Conservation (phyloP, 768 basidiomycete genomes). For the Dioszegia hungarica region DNA sequence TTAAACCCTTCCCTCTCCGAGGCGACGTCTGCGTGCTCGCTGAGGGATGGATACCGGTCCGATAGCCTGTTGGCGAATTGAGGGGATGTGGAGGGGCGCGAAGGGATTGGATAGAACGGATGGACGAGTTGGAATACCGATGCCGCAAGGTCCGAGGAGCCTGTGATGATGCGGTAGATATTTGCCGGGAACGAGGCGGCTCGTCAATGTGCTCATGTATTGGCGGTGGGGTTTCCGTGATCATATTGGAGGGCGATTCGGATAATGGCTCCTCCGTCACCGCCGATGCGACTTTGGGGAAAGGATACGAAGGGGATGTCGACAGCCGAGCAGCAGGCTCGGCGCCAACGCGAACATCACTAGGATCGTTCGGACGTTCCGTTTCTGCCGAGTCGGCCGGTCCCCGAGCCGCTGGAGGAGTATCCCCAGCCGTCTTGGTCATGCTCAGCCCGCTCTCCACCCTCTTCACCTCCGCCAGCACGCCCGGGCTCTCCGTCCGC, state of each 20-base stretch:
- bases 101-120: slow-evolving; percentile 41
- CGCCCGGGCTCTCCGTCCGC: not conserved
- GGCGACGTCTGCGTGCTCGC: slow-evolving; percentile 28
- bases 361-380: not conserved
- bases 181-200: slow-evolving; percentile 17
- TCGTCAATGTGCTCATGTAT: not conserved
- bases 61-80: slow-evolving; percentile 36
- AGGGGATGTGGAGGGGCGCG: slow-evolving; percentile 43
- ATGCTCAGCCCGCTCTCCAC: slow-evolving; percentile 8
- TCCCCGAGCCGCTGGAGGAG: not conserved
- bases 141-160: slow-evolving; percentile 18
- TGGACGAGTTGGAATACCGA: slow-evolving; percentile 35
- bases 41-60: slow-evolving; percentile 15
- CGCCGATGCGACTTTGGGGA: slow-evolving; percentile 16
- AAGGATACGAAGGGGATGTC: slow-evolving; percentile 30
- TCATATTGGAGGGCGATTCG: slow-evolving; percentile 3
- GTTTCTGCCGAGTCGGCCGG: not conserved
- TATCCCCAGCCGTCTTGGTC: slow-evolving; percentile 6
- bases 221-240: not conserved
- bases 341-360: not conserved
- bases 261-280: not conserved
- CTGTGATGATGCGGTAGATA: slow-evolving; percentile 10
- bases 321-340: not conserved
- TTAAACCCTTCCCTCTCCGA: slow-evolving; percentile 14
- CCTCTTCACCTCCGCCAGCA: not conserved